A percentile compares a stretch with the other conserved stretches of the same genome.
Evolutionary conservation across 768 basidiomycete species (phyloP).

Genomic region (Russula virescens): DNA sequence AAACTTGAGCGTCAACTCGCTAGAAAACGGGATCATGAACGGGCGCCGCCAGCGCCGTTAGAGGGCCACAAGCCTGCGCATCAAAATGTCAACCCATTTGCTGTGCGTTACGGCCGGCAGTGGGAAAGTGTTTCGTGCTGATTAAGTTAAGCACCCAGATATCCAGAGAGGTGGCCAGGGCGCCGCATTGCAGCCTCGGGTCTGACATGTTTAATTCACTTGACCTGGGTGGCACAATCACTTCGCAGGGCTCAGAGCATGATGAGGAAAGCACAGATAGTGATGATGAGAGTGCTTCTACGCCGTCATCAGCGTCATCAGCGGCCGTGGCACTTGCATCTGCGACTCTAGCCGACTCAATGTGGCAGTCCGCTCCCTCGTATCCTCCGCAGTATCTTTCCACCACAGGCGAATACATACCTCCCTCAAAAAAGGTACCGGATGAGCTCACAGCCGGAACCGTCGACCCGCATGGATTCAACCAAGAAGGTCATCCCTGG

Average conservation of each 20-base stretch:
- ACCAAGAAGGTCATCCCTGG: slow-evolving; percentile 50
- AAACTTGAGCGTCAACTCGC: slow-evolving; percentile 58
- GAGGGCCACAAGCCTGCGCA: slow-evolving; percentile 29
- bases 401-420: slow-evolving; percentile 63
- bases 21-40: slow-evolving; percentile 34
- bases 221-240: background rate
- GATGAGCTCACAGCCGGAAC: slow-evolving; percentile 35
- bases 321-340: slow-evolving; percentile 55
- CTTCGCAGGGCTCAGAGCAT: background rate
- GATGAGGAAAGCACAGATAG: slow-evolving; percentile 5
- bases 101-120: slow-evolving; percentile 38
- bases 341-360: slow-evolving; percentile 49
- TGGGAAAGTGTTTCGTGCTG: background rate
- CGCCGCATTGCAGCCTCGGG: slow-evolving; percentile 49
- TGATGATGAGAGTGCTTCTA: slow-evolving; percentile 36
- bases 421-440: slow-evolving; percentile 46
- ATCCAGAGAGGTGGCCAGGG: slow-evolving; percentile 20
- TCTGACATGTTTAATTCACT: slow-evolving; percentile 56
- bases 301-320: slow-evolving; percentile 29
- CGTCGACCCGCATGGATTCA: slow-evolving; percentile 36
- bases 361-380: slow-evolving; percentile 61
- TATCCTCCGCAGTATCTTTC: slow-evolving; percentile 71
- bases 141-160: slow-evolving; percentile 9
- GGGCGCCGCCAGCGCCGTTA: slow-evolving; percentile 32
- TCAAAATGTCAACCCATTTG: slow-evolving; percentile 60